Percentiles rank a stretch among this genome's conserved stretches.
These are phyloP conservation scores for Ganoderma lucidum DNA, from an alignment of 1,284 basidiomycete species.

Conservation along the genomic window DNA sequence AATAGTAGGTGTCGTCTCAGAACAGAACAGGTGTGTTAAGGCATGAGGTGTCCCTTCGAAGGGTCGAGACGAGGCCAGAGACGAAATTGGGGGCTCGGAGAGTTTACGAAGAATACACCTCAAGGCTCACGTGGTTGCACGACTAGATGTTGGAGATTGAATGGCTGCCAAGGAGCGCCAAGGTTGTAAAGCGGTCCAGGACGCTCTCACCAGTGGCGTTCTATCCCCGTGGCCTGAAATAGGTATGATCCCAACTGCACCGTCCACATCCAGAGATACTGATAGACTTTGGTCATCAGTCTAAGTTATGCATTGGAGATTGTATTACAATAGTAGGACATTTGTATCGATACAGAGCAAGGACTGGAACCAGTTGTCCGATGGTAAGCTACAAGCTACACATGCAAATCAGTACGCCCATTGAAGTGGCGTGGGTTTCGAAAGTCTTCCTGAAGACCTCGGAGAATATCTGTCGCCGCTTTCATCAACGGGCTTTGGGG, in stretches of 20 bases:
- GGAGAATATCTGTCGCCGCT: slow-evolving; percentile 20
- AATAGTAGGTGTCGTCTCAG: background rate
- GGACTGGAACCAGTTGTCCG: background rate
- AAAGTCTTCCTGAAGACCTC: slow-evolving; percentile 36
- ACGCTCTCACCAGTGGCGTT: background rate
- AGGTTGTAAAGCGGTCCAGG: background rate
- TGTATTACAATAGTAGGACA: background rate
- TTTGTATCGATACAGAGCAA: slow-evolving; percentile 28
- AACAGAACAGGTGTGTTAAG: slow-evolving; percentile 4
- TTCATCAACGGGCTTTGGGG: slow-evolving; percentile 9
- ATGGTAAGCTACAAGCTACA: background rate
- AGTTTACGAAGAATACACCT: slow-evolving; percentile 2
- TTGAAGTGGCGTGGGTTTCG: slow-evolving; percentile 28
- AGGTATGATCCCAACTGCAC: background rate
- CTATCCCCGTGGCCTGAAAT: background rate
- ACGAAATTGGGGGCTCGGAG: slow-evolving; percentile 10
- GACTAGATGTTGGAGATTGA: background rate
- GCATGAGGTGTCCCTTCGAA: slow-evolving; percentile 12
- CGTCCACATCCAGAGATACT: background rate
- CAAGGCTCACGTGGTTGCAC: slow-evolving; percentile 13
- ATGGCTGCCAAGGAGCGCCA: background rate
- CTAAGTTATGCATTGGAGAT: background rate
- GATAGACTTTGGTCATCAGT: background rate
- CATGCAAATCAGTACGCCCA: slow-evolving; percentile 23
- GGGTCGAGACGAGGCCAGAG: slow-evolving; percentile 5